Evolutionary conservation across 2,329 filamentous ascomycete genomes (phyloP).

Genomic region (Calonectria naviculata): DNA sequence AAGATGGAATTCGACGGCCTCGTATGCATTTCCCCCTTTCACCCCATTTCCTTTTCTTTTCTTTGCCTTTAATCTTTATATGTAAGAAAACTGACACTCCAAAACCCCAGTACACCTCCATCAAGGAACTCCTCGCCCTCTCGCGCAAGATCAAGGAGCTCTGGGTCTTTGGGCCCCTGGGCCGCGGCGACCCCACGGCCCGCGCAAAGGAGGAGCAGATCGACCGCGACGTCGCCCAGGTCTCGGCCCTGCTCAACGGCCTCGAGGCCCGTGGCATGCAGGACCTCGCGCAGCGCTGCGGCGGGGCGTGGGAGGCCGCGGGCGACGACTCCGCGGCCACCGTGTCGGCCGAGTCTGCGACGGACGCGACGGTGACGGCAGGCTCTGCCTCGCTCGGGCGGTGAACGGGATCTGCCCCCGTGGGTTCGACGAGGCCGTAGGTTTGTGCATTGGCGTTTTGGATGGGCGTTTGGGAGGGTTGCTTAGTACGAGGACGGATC

Average conservation of each 20-base stretch:
- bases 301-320: conserved; percentile 50
- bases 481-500: conserved; percentile 8
- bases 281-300: conserved; percentile 47
- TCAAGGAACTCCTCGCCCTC: conserved; percentile 57
- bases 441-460: conserved; percentile 5
- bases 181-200: conserved; percentile 49
- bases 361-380: too few species aligned
- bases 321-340: conserved; percentile 14
- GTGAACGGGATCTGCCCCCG: not conserved
- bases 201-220: conserved; percentile 50
- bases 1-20: conserved; percentile 58
- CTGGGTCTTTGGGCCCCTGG: conserved; percentile 57
- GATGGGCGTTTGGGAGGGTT: not conserved
- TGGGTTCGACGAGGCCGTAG: not conserved
- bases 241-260: conserved; percentile 47
- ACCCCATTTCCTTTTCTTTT: not conserved
- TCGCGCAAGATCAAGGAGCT: conserved; percentile 58
- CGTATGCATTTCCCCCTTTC: conserved; percentile 34
- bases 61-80: not conserved
- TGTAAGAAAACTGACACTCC: not conserved
- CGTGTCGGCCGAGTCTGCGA: conserved; percentile 8
- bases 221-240: conserved; percentile 48
- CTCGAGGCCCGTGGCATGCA: conserved; percentile 49
- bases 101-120: conserved; percentile 49
- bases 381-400: too few species aligned